A percentile compares a stretch with the other conserved stretches of the same genome.
Evolutionary conservation across 192 early-diverging fungal genomes (phyloP).

Genomic region (Podila clonocystis): DNA sequence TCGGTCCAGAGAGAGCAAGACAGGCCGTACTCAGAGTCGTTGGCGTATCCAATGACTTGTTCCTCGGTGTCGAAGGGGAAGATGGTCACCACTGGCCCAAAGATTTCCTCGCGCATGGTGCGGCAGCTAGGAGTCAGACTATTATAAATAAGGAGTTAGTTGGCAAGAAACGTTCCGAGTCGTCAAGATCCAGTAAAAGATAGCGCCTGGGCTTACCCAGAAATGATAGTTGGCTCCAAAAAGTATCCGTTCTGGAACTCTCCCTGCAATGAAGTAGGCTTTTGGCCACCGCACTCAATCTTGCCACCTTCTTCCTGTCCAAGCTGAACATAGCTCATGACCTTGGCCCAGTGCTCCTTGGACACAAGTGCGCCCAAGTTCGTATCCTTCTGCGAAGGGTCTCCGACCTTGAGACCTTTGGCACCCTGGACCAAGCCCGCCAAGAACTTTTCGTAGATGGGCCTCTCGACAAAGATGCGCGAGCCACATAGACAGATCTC

Average conservation of each 20-base stretch:
- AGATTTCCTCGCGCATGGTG: conserved; percentile 79
- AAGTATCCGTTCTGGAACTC: conserved; percentile 72
- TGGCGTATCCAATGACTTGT: conserved; percentile 73
- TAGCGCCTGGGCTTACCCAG: conserved; percentile 47
- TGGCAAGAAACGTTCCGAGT: too few relatives aligned
- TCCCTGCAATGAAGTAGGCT: conserved; percentile 47
- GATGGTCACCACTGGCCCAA: conserved; percentile 85
- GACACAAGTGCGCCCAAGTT: conserved; percentile 73
- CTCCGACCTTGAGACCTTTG: conserved; percentile 66
- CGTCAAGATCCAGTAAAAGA: background rate
- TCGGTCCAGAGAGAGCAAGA: conserved; percentile 77
- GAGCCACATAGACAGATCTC: conserved; percentile 79
- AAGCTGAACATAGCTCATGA: conserved; percentile 71
- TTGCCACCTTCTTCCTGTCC: conserved; percentile 68
- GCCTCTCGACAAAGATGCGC: conserved; percentile 72
- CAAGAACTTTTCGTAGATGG: conserved; percentile 71
- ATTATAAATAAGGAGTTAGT: background rate
- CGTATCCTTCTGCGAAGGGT: conserved; percentile 63
- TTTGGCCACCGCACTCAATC: conserved; percentile 63
- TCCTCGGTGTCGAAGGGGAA: conserved; percentile 78
- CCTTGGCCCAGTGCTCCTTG: conserved; percentile 75
- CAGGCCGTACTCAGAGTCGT: conserved; percentile 77
- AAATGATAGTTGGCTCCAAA: conserved; percentile 79
- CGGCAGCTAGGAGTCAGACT: conserved; percentile 50
- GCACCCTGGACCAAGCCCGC: conserved; percentile 55